Evolutionary conservation across 108 stramenopile species (phyloP).

Genomic region (Discostella stelligeroides): DNA sequence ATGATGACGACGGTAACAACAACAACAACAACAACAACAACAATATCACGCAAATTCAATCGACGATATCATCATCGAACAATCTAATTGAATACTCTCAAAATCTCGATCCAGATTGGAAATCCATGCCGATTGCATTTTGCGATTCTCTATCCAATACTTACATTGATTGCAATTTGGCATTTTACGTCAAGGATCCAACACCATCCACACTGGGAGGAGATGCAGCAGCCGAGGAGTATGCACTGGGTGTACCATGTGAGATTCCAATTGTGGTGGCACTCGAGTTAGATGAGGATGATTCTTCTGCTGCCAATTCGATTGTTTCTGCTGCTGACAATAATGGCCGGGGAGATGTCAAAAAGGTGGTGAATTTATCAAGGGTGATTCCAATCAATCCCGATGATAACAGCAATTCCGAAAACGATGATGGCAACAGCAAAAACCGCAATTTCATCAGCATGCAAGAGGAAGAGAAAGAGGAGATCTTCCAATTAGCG

Average conservation of each 20-base stretch:
- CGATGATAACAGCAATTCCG: neutral
- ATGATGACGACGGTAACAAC: conserved; percentile 3
- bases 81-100: conserved; percentile 47
- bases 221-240: conserved; percentile 8
- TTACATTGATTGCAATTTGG: conserved; percentile 50
- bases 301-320: neutral
- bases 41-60: too few species aligned
- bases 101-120: conserved; percentile 52
- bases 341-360: neutral
- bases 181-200: conserved; percentile 41
- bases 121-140: conserved; percentile 47
- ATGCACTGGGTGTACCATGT: conserved; percentile 39
- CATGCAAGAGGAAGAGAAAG: conserved; percentile 32
- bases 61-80: neutral
- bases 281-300: conserved; percentile 22
- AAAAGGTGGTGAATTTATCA: conserved; percentile 20
- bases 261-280: conserved; percentile 49
- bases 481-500: conserved; percentile 48
- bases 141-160: conserved; percentile 38
- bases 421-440: neutral
- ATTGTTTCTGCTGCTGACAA: neutral
- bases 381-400: conserved; percentile 44
- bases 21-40: conserved; percentile 1
- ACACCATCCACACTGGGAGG: neutral
- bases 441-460: neutral